Conservation (phyloP, 1,284 basidiomycete species). For the Grifola frondosa region DNA sequence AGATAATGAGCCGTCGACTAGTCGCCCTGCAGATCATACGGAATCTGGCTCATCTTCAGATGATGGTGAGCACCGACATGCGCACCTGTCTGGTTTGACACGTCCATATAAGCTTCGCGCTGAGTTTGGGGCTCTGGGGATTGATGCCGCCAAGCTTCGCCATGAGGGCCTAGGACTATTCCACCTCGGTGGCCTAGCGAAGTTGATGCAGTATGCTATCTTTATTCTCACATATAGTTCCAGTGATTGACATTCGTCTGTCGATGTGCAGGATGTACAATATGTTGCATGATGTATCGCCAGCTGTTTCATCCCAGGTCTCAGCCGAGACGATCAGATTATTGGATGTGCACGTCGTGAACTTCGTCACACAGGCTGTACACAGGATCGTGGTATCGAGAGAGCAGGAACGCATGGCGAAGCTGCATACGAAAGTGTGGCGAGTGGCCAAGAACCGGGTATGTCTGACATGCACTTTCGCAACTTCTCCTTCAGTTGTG, state of each 20-base stretch:
- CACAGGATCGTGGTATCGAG: conserved; percentile 49
- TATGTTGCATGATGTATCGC: conserved; percentile 36
- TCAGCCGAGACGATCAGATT: conserved; percentile 31
- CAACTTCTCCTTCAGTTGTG: no score
- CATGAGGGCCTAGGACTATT: conserved; percentile 49
- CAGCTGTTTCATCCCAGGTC: conserved; percentile 26
- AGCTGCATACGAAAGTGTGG: conserved; percentile 61
- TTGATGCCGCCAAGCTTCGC: conserved; percentile 43
- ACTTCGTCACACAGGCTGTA: conserved; percentile 51
- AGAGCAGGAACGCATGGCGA: conserved; percentile 56
- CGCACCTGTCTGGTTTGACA: conserved; percentile 36
- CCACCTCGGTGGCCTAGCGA: conserved; percentile 42
- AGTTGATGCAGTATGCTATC: conserved; percentile 39
- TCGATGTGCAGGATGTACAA: conserved; percentile 24
- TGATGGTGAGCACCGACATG: conserved; percentile 16
- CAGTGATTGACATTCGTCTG: neutral
- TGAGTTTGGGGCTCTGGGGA: conserved; percentile 39
- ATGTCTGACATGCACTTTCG: conserved; percentile 9
- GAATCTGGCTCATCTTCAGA: no score
- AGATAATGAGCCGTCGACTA: no score
- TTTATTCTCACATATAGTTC: neutral
- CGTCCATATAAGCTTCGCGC: conserved; percentile 45
- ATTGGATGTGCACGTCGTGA: conserved; percentile 43
- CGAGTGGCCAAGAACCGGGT: conserved; percentile 33
- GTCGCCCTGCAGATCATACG: no score